These are phyloP conservation scores for Deinandra increscens DNA, from an alignment of 129 eudicot genomes.

Conservation along the genomic window DNA sequence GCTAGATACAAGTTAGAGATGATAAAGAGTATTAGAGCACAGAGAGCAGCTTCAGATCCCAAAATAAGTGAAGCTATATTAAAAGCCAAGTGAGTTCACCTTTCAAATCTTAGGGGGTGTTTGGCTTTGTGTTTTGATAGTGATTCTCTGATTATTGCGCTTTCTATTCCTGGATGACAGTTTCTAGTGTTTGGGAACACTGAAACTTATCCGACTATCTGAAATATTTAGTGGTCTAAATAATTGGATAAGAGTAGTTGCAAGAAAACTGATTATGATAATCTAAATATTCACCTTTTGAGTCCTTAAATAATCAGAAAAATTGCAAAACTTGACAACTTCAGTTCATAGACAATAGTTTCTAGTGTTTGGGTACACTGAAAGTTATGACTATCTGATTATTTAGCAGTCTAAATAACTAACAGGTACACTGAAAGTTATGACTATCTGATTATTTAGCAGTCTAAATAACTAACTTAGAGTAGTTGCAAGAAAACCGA, in stretches of 20 bases:
- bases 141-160: not conserved
- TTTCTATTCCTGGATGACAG: not conserved
- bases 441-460: not conserved
- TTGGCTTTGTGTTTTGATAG: not conserved
- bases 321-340: too few relatives aligned
- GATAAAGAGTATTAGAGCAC: slow-evolving; percentile 78
- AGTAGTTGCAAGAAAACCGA: too few relatives aligned
- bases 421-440: not conserved
- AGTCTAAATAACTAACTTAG: not conserved
- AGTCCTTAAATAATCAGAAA: too few relatives aligned
- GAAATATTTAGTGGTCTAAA: too few relatives aligned
- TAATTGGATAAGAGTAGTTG: too few relatives aligned
- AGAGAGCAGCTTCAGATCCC: slow-evolving; percentile 66
- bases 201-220: too few relatives aligned
- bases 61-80: slow-evolving; percentile 59
- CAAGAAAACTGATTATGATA: too few relatives aligned
- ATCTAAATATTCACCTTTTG: too few relatives aligned
- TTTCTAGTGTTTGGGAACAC: not conserved
- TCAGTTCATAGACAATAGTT: too few relatives aligned
- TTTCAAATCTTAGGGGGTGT: not conserved
- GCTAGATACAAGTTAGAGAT: slow-evolving; percentile 87
- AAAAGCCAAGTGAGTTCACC: slow-evolving; percentile 79
- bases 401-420: not conserved
- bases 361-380: too few relatives aligned
- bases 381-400: not conserved